Base-by-base conservation (phyloP, 805 yeast genomes). In the Cyberlindnera samutprakarnensis region DNA sequence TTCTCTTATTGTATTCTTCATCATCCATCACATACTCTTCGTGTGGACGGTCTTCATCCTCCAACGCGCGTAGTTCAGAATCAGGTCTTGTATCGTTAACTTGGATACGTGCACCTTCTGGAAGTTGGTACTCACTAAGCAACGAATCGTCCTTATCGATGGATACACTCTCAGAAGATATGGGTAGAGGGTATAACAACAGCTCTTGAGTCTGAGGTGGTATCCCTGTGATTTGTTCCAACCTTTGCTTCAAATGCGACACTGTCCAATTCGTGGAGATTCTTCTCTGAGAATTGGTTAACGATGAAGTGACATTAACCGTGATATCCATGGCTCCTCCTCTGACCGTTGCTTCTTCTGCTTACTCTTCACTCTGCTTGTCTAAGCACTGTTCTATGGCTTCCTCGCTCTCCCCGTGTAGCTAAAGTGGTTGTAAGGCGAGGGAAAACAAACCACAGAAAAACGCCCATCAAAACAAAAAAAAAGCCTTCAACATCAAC, bases 161-260 rank as follows among this genome's bases (percentile, higher is more conserved):
- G 57, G 35, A 33, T 13, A 28, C 36, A 54, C 53, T 20, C 38
- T 51, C 65, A 44, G 50, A 36, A 17, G 49, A 49, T 39, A 38
- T 33, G 11, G 46, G 34, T 2, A 43, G 57, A 55, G 38, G 69
- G 10, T 8, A 19, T 19, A 72, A 54, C 34, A 63, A 64, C 12
- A 78, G 48, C 12, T 57, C 57, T 48, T 79, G 94, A 37, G 53
- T 59, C 11, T 47, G 39, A 4, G 84, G 78, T 5, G 77, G 73
- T 18, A 85, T 70, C 3, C 95, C 95, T 0, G 94, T 82, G 38
- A 83, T 72, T 22, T 62, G 65, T 45, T 82, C 92, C 9, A 85
- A 53, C 35, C 71, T 66, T 24, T 54, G 41, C 41, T 73, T 70
- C 31, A 84, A 64, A 39, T 71, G 58, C 6, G 53, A 54, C 12